Evolutionary conservation across 2,329 filamentous ascomycete species (phyloP), one percentile per base, ranked within the genome.

Genomic region (Penicillium sp.): DNA sequence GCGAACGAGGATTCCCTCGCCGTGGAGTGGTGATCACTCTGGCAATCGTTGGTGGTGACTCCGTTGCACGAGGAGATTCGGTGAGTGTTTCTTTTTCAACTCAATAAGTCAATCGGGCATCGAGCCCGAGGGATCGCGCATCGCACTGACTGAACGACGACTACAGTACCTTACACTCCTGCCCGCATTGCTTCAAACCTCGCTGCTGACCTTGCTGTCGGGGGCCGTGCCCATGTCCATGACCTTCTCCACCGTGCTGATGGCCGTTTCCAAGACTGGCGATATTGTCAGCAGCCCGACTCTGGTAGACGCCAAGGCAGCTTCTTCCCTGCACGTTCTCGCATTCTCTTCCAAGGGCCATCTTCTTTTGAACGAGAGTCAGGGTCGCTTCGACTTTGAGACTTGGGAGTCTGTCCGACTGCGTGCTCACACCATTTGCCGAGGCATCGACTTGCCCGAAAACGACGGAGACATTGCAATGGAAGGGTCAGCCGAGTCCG

Each of bases 161-260:
- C n/a, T 25, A 39, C 56, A 91, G 85, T 87, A 88, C 65, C 78
- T 96, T 37, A 77, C 84, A 42, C 76, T 95, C 39, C 81, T 98
- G 46, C 88, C 93, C 25, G 81, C 87, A 32, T 77, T 96, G 53
- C 73, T 96, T 28, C 89, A 96, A 67, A 84, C 90, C 1, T 79
- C 88, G 4, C 74, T 90, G 34, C 73, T 93, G 35, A 83, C 88
- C 24, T 79, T 97, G 12, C 75, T 97, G 33, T 89, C 90, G 38
- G 89, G 87, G 26, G 85, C 86, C 1, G 79, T 96, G 32, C 90
- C 91, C 9, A 77, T 97, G 62, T 83, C 83, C 39, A 82, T 84
- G 52, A 86, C 86, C 9, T 79, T 85, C 38, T 83, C 82, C 13
- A 79, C 87, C 3, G 78, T 80, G 1, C 70, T 86, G 18, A 69